Evolutionary conservation across 129 eudicot species (phyloP), one percentile per base, ranked within the genome.

Genomic region (Logfia minima): DNA sequence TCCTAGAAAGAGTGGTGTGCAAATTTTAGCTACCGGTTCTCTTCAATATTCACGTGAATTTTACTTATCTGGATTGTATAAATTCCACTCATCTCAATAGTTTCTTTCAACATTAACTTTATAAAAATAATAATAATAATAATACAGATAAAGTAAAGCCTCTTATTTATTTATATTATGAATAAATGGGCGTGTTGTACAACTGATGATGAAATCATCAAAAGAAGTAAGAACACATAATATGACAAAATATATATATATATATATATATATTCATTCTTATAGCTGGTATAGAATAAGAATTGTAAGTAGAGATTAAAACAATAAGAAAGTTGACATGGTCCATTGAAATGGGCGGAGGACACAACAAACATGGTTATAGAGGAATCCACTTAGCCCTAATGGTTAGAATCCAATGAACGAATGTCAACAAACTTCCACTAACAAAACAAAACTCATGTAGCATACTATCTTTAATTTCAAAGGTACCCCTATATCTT

Each of bases 271-370:
- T 48, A 45, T 11, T 14, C 18, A 48, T 48, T 48, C 18, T 48
- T 48, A 48, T 14, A 48, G 55, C 55, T 48, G 55, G 55, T 48
- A 41, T 41, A 41, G 13, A 41, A 41, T 41, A 41, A 41, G 48
- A 9, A 41, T 41, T 9, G 48, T 39, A 16, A 45, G 41, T 29
- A 13, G 60, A 29, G 19, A 9, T 70, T 41, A 29, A 66, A 67
- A 66, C 63, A 75, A 75, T 35, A 68, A 69, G 75, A 37, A 4
- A 17, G 59, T 75, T 35, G 68, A 70, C 58, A 53, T 41, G 74
- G 82, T 82, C 70, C 74, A 48, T 59, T 55, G 24, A 77, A 77
- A 77, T 48, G 70, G 78, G 28, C 64, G 81, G 78, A 70, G 53
- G 74, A 73, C 74, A 48, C 79, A 66, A 80, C 75, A 73, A 43